Base-by-base conservation (phyloP, 73 alveolate species). In the Halteria grandinella region DNA sequence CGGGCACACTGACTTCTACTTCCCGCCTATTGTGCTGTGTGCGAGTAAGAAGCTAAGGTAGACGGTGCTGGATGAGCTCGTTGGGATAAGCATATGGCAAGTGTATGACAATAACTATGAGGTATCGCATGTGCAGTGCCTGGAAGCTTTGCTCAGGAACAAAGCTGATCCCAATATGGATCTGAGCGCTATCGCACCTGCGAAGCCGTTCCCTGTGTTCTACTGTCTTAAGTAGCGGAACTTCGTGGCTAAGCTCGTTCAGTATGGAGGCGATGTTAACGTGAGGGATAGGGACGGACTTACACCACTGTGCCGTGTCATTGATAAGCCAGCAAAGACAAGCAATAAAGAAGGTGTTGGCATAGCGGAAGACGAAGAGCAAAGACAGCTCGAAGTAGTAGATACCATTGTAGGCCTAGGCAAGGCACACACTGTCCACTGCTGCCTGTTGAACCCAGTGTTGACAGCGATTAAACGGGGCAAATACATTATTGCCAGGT, bases 131-230 rank as follows among this genome's bases (percentile, higher is more conserved):
- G 5, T 57, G 4, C 31, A 29, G 36, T 57, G 74, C 74, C 31
- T 57, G 4, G 74, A 57, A 27, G 3, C n/a, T 4, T 11, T 57
- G 3, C 29, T 57, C 15, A 57, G 36, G 8, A 29, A 57, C 18
- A 57, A 33, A 18, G 74, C 37, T 17, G 74, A 57, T 33, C 32
- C 74, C 5, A 57, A 57, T 57, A 51, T 57, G 10, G 47, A 57
- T 57, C 28, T 57, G 5, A 33, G 55, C n/a, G 6, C 27, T 10
- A 33, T 57, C 36, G 5, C 54, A 12, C 25, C 10, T 2, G 14
- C 21, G 33, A 57, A 21, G 31, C 74, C 74, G 7, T 57, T 8
- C 28, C 74, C 74, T 8, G 36, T 57, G 36, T 57, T 57, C 20
- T 54, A 57, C 36, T 31, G 47, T 5, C 18, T 57, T 5, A 57